A percentile compares a stretch with the other conserved stretches of the same genome.
Conservation (phyloP, 2,329 filamentous ascomycete species). For the Fusarium liriodendri region DNA sequence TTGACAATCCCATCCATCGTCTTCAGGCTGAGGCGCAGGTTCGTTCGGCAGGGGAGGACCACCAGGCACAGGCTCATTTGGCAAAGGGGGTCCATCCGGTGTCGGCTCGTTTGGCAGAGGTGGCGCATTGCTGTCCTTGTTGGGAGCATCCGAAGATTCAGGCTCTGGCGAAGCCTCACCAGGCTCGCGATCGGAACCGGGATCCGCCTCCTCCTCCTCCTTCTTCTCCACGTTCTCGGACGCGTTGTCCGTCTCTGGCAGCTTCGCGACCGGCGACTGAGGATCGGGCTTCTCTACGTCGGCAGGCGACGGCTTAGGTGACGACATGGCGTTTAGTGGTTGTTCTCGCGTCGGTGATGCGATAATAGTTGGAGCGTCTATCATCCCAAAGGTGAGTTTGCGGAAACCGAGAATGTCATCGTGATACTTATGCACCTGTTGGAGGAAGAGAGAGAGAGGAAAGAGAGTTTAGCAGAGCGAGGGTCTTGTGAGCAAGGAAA, state of each 20-base stretch:
- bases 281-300: constrained; percentile 25
- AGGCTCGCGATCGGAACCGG: constrained; percentile 32
- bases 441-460: background rate
- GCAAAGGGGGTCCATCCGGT: constrained; percentile 47
- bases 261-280: constrained; percentile 21
- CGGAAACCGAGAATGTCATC: constrained; percentile 47
- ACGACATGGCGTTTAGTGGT: constrained; percentile 30
- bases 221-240: constrained; percentile 21
- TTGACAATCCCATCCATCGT: constrained; percentile 83
- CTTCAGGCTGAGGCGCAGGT: constrained; percentile 64
- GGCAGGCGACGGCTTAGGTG: constrained; percentile 29
- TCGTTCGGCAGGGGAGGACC: constrained; percentile 58
- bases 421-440: constrained; percentile 55
- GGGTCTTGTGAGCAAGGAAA: constrained; percentile 22
- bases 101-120: constrained; percentile 52
- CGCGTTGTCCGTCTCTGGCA: constrained; percentile 24
- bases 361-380: constrained; percentile 40
- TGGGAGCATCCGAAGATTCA: constrained; percentile 12
- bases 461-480: constrained; percentile 42
- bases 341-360: constrained; percentile 12
- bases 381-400: constrained; percentile 54
- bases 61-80: constrained; percentile 44
- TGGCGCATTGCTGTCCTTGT: constrained; percentile 42
- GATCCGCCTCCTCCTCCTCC: constrained; percentile 12
- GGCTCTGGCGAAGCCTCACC: constrained; percentile 40